Conservation (phyloP, 129 eudicot genomes). For the Saussurea involucrata region DNA sequence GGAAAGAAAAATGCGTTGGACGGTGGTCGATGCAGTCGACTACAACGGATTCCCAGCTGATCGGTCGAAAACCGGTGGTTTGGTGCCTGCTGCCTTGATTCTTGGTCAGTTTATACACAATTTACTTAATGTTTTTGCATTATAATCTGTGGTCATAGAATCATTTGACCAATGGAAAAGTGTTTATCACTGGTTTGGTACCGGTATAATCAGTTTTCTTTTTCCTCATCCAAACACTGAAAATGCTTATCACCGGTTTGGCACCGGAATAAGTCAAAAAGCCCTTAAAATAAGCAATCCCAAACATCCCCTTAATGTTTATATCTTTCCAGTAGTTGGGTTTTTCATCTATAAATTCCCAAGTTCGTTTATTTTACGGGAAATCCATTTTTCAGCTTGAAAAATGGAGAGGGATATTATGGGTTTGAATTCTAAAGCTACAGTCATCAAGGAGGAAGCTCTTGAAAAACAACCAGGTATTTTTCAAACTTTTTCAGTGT, state of each 20-base stretch:
- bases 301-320: too few relatives aligned
- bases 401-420: conserved; percentile 55
- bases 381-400: neutral
- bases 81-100: conserved; percentile 88
- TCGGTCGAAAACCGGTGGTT: conserved; percentile 85
- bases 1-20: conserved; percentile 61
- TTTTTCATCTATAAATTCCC: too few relatives aligned
- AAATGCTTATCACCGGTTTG: too few relatives aligned
- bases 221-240: too few relatives aligned
- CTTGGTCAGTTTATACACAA: conserved; percentile 56
- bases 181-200: too few relatives aligned
- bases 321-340: too few relatives aligned
- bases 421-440: conserved; percentile 49
- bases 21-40: conserved; percentile 75
- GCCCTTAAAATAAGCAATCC: too few relatives aligned
- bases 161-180: too few relatives aligned
- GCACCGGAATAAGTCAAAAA: too few relatives aligned
- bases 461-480: conserved; percentile 48
- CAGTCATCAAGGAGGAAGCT: conserved; percentile 39
- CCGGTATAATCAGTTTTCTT: too few relatives aligned
- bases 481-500: neutral
- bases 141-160: neutral
- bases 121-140: neutral
- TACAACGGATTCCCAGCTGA: conserved; percentile 85
- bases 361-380: too few relatives aligned